Evolutionary conservation across 768 basidiomycete species (phyloP).

Genomic region (Rhizopogon vinicolor): DNA sequence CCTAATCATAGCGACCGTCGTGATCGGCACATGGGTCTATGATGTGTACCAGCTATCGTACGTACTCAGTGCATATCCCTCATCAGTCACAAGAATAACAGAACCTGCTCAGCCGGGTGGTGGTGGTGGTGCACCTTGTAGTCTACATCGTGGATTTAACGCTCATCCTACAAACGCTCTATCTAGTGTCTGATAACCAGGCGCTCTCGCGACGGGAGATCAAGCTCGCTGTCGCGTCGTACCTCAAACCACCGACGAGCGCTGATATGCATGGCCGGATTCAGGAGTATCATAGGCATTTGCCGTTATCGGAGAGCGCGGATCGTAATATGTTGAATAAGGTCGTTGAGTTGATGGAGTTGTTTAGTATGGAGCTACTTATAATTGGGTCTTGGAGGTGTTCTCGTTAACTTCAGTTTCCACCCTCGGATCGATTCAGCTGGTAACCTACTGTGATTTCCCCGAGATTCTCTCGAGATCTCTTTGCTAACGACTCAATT

Average conservation of each 20-base stretch:
- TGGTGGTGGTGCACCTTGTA: slow-evolving; percentile 12
- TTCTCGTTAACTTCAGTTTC: too few species aligned
- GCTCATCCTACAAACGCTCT: slow-evolving; percentile 18
- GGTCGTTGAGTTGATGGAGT: not conserved
- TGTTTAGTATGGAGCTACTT: not conserved
- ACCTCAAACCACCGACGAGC: not conserved
- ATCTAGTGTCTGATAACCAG: not conserved
- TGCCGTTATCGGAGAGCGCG: not conserved
- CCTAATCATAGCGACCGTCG: too few species aligned
- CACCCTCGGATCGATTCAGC: too few species aligned
- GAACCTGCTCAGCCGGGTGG: not conserved
- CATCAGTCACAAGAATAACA: not conserved
- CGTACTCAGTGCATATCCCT: not conserved
- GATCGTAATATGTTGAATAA: not conserved
- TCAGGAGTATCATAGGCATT: not conserved
- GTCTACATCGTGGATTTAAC: slow-evolving; percentile 22
- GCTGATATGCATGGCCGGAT: not conserved
- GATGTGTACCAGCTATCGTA: not conserved
- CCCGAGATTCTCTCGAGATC: too few species aligned
- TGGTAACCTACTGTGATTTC: too few species aligned
- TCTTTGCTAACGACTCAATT: too few species aligned
- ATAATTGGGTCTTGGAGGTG: too few species aligned
- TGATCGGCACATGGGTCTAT: not conserved
- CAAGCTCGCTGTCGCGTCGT: not conserved
- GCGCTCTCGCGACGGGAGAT: not conserved